Percentiles rank a stretch among this genome's conserved stretches.
phyloP scores from a whole-genome alignment of 139 green algal genomes.

The Limnomonas spitsbergensis region DNA sequence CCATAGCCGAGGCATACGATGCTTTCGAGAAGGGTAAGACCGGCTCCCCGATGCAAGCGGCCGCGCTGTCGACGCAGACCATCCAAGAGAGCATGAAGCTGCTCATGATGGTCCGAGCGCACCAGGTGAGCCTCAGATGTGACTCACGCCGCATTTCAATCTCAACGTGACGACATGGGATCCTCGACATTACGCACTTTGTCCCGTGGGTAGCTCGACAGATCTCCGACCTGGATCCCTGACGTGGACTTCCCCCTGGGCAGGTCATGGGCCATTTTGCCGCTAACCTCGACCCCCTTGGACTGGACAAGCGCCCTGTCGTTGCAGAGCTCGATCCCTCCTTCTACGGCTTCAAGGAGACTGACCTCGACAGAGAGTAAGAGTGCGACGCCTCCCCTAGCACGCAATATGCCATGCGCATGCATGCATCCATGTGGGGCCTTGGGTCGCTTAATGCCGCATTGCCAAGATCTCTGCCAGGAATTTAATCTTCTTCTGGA shows the following conservation, averaged over 20 bases:
- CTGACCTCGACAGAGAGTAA: constrained; percentile 92
- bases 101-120: constrained; percentile 88
- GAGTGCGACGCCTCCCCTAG: constrained; percentile 16
- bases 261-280: constrained; percentile 78
- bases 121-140: constrained; percentile 84
- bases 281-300: constrained; percentile 89
- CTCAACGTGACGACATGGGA: not conserved
- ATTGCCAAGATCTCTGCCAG: too few relatives aligned
- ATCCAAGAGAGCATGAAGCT: constrained; percentile 94
- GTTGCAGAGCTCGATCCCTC: constrained; percentile 78
- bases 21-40: constrained; percentile 70
- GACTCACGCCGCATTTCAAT: too few relatives aligned
- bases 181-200: not conserved
- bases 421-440: not conserved
- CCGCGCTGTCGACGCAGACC: constrained; percentile 81
- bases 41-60: constrained; percentile 61
- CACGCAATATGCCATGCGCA: not conserved
- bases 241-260: not conserved
- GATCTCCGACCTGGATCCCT: not conserved
- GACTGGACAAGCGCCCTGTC: constrained; percentile 58
- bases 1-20: constrained; percentile 84
- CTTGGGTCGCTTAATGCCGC: not conserved
- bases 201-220: not conserved
- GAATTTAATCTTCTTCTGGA: too few relatives aligned
- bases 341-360: constrained; percentile 91